Evolutionary conservation across 148 eudicot genomes (phyloP).

Genomic region (Vaccinium corymbosum): DNA sequence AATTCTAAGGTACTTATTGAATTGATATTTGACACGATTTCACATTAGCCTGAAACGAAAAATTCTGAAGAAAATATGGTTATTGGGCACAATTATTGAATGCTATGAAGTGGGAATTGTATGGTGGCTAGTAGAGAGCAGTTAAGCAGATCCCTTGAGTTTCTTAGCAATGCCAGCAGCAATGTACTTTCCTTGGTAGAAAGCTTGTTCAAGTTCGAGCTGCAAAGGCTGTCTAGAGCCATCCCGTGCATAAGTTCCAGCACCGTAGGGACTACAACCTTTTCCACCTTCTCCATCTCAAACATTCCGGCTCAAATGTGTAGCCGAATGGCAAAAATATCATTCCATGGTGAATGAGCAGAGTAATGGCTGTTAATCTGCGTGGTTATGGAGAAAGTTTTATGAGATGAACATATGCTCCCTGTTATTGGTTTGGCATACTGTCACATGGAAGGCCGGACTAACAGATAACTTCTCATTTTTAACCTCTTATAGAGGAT

Average conservation of each 20-base stretch:
- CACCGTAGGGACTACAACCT: slow-evolving; percentile 73
- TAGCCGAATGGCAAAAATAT: slow-evolving; percentile 72
- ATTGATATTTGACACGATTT: background rate
- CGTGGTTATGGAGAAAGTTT: background rate
- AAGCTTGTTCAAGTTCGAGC: slow-evolving; percentile 54
- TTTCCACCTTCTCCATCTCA: slow-evolving; percentile 71
- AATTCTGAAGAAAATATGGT: background rate
- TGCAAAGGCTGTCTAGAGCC: slow-evolving; percentile 74
- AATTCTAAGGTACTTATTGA: background rate
- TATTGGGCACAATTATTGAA: background rate
- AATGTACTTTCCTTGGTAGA: slow-evolving; percentile 69
- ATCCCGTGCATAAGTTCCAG: slow-evolving; percentile 70
- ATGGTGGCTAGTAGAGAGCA: background rate
- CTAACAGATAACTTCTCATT: too few relatives aligned
- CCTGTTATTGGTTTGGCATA: background rate
- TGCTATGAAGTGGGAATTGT: background rate
- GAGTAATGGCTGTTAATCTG: slow-evolving; percentile 75
- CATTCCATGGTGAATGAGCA: slow-evolving; percentile 74
- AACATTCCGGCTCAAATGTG: slow-evolving; percentile 78
- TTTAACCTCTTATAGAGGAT: too few relatives aligned
- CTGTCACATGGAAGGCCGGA: too few relatives aligned
- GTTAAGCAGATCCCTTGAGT: slow-evolving; percentile 49
- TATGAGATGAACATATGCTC: too few relatives aligned
- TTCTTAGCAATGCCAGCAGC: slow-evolving; percentile 59
- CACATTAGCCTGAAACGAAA: background rate